Base-by-base conservation (phyloP, 345 rosid species). In the Murraya koenigii region DNA sequence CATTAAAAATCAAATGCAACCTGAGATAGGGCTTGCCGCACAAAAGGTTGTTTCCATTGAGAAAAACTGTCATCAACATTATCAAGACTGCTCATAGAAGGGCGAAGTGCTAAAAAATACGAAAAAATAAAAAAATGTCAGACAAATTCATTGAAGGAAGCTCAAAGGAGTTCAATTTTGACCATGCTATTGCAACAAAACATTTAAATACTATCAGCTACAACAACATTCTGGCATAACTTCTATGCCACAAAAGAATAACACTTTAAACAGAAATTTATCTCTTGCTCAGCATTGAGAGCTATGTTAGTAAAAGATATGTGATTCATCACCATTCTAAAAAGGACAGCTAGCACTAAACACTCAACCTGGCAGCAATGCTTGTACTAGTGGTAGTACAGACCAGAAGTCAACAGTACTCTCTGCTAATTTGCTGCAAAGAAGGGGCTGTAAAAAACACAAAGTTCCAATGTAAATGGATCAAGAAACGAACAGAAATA, bases 301-400 rank as follows among this genome's bases (percentile, higher is more conserved):
- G 23, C 11, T 22, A 64, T 15, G 26, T 22, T 54, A 19, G 23
- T 71, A 17, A 65, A 15, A 23, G 15, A 79, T 65, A 23, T 20
- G 30, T 11, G 56, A 60, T 30, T 63, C 54, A 73, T 36, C 52
- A 76, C 64, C 19, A 59, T 44, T 64, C 73, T 67, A 41, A 69
- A 64, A 77, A 71, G 67, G 28, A 52, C n/a, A 32, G 59, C 19
- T 49, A 77, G 47, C 58, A 60, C 59, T 35, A 54, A 19, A 80
- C n/a, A 77, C 71, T 78, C 69, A 70, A 90, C 97, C 97, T 89
- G 95, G 95, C 75, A 93, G 84, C 78, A 93, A 80, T 47, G 92
- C 95, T 86, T 91, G 97, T 69, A 91, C 85, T 38, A 93, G 91
- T 15, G 97, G 97, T 80, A 93, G 83, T 70, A 89, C 91, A 79